Evolutionary conservation across 768 basidiomycete genomes (phyloP), one percentile per base, ranked within the genome.

Genomic region (Lactifluus rugatus): DNA sequence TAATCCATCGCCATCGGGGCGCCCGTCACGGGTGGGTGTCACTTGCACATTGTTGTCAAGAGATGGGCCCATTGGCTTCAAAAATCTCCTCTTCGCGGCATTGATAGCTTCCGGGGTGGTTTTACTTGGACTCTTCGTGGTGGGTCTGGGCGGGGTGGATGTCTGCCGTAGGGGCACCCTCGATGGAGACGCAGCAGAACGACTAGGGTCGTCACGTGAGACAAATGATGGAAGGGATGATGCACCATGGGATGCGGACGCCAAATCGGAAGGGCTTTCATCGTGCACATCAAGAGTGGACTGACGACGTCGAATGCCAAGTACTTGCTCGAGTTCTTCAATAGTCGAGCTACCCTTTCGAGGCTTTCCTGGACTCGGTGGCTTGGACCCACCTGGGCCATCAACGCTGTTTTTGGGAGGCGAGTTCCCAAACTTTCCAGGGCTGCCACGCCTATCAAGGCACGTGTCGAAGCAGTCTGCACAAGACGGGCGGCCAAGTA

Each of bases 401-500:
- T 68, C 72, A 47, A 56, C 58, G 48, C 72, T 70, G 26, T 66
- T 69, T 57, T 67, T 54, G 42, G 62, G 67, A 7, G 63, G 58
- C 9, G 59, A 72, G 66, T 59, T 68, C 68, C 48, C 61, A 45
- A 64, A 67, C 58, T 55, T 63, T 62, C 69, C 75, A 74, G 62
- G 76, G 74, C 60, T 70, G 28, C 67, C 64, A 48, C 69, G 68
- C 11, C 72, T 68, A 58, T 81, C 74, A 58, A 90, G 74, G 66
- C 87, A 89, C 39, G 68, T 82, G 60, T 89, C 90, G 64, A 93
- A 92, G 65, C 90, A 93, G 42, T 85, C 85, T 7, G 77, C 73
- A 64, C 90, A 93, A 42, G 83, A 87, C 10, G 90, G 90, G 32
- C 80, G 78, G 4, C 90, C 90, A 13, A 89, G 72, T n/a, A 93